These are phyloP conservation scores for Striga asiatica DNA, from an alignment of 257 asterid genomes.

Conservation along the genomic window DNA sequence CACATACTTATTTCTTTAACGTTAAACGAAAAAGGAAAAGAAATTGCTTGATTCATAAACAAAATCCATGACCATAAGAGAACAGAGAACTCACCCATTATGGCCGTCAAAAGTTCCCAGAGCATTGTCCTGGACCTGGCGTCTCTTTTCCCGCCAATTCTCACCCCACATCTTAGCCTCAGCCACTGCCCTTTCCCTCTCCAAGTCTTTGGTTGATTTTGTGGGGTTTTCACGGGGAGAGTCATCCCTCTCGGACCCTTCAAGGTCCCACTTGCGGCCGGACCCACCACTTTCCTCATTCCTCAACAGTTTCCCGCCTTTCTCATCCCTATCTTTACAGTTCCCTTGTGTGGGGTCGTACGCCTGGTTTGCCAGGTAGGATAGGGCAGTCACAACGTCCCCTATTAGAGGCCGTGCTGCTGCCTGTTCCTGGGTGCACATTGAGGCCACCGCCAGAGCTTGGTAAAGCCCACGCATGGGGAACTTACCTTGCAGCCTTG, in stretches of 20 bases:
- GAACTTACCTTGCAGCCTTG: slow-evolving; percentile 65
- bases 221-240: slow-evolving; percentile 63
- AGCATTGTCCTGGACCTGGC: slow-evolving; percentile 59
- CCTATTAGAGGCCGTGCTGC: slow-evolving; percentile 93
- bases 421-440: slow-evolving; percentile 97
- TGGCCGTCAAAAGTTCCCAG: slow-evolving; percentile 54
- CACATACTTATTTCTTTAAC: too few species aligned
- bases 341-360: slow-evolving; percentile 47
- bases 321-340: slow-evolving; percentile 26
- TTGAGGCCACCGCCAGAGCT: slow-evolving; percentile 95
- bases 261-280: slow-evolving; percentile 65
- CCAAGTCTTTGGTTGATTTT: slow-evolving; percentile 59
- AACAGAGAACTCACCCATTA: slow-evolving; percentile 38
- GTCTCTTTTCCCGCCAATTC: slow-evolving; percentile 76
- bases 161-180: slow-evolving; percentile 99
- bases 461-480: slow-evolving; percentile 91
- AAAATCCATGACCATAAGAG: too few species aligned
- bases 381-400: slow-evolving; percentile 92
- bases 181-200: slow-evolving; percentile 90
- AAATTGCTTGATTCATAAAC: too few species aligned
- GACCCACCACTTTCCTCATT: slow-evolving; percentile 75
- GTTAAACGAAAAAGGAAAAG: too few species aligned
- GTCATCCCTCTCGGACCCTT: slow-evolving; percentile 77
- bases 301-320: slow-evolving; percentile 42
- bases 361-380: slow-evolving; percentile 81